These are phyloP conservation scores for Thalassiosira allenii DNA, from an alignment of 352 stramenopile genomes.

Conservation along the genomic window DNA sequence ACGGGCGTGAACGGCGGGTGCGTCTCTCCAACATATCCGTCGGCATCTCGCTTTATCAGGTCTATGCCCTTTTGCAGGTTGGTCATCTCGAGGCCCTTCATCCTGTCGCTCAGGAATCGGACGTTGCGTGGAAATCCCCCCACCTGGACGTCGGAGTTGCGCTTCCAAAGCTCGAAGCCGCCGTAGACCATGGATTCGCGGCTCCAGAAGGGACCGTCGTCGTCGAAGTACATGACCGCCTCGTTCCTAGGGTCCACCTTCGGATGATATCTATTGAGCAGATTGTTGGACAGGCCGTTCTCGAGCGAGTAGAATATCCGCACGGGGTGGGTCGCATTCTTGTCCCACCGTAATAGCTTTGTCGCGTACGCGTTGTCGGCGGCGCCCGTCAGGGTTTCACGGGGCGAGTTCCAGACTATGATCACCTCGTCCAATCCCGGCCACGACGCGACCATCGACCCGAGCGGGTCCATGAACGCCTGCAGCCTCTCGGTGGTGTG, in stretches of 20 bases:
- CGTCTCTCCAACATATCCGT: conserved; percentile 6
- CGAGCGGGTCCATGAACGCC: conserved; percentile 53
- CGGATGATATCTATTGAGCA: conserved; percentile 86
- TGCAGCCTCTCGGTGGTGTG: conserved; percentile 60
- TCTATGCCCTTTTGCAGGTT: conserved; percentile 52
- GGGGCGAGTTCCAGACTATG: conserved; percentile 84
- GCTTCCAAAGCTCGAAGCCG: conserved; percentile 85
- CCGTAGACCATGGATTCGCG: conserved; percentile 61
- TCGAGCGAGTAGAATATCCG: conserved; percentile 83
- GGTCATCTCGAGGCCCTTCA: conserved; percentile 59
- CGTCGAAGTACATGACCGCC: conserved; percentile 86
- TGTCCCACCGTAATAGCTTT: conserved; percentile 51
- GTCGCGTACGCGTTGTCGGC: conserved; percentile 30
- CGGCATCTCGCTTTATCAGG: conserved; percentile 29
- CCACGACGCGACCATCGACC: conserved; percentile 49
- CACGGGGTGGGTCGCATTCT: conserved; percentile 57
- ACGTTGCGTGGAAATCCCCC: conserved; percentile 80
- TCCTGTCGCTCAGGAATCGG: conserved; percentile 61
- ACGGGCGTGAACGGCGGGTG: conserved; percentile 59
- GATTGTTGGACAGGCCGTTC: conserved; percentile 78
- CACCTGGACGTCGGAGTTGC: conserved; percentile 82
- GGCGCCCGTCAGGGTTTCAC: conserved; percentile 42
- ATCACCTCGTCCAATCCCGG: conserved; percentile 73
- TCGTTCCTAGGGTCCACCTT: conserved; percentile 74
- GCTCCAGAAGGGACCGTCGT: conserved; percentile 85